phyloP scores from a whole-genome alignment of 2,329 filamentous ascomycete species.

The Boeremia lycopersici region DNA sequence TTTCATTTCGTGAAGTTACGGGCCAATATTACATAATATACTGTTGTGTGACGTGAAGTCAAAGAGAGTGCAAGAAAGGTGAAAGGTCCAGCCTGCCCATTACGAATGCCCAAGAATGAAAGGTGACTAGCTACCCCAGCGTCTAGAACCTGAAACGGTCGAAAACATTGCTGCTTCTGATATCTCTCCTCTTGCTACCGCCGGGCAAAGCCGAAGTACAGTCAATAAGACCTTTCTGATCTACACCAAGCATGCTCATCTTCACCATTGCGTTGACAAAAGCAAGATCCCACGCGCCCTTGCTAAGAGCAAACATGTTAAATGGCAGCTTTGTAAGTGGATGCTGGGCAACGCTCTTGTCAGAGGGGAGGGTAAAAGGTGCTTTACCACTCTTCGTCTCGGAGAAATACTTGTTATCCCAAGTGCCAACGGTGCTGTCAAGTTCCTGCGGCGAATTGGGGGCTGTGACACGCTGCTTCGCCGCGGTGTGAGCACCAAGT shows the following conservation, averaged over 20 bases:
- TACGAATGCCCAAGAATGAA: background rate
- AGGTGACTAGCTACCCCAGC: background rate
- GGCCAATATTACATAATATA: slow-evolving; percentile 2
- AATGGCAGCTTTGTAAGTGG: slow-evolving; percentile 28
- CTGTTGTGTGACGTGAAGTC: background rate
- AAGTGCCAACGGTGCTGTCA: slow-evolving; percentile 45
- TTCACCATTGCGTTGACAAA: slow-evolving; percentile 46
- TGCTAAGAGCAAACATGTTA: slow-evolving; percentile 31
- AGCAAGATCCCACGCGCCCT: slow-evolving; percentile 37
- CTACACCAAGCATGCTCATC: slow-evolving; percentile 46
- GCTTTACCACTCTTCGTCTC: slow-evolving; percentile 39
- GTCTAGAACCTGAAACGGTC: slow-evolving; percentile 28
- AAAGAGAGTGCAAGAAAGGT: slow-evolving; percentile 4
- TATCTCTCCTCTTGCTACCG: slow-evolving; percentile 39
- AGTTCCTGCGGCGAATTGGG: slow-evolving; percentile 35
- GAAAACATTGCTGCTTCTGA: slow-evolving; percentile 35
- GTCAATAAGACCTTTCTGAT: slow-evolving; percentile 30
- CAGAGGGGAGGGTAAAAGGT: slow-evolving; percentile 37
- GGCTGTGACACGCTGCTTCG: slow-evolving; percentile 36
- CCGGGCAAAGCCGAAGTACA: slow-evolving; percentile 43
- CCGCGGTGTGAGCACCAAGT: slow-evolving; percentile 46
- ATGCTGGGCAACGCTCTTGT: slow-evolving; percentile 37
- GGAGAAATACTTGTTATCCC: slow-evolving; percentile 46
- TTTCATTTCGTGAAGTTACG: background rate
- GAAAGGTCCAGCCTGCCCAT: background rate